These are phyloP conservation scores for Sclerotinia sclerotiorum DNA, from an alignment of 2,329 filamentous ascomycete species.

Conservation along the genomic window DNA sequence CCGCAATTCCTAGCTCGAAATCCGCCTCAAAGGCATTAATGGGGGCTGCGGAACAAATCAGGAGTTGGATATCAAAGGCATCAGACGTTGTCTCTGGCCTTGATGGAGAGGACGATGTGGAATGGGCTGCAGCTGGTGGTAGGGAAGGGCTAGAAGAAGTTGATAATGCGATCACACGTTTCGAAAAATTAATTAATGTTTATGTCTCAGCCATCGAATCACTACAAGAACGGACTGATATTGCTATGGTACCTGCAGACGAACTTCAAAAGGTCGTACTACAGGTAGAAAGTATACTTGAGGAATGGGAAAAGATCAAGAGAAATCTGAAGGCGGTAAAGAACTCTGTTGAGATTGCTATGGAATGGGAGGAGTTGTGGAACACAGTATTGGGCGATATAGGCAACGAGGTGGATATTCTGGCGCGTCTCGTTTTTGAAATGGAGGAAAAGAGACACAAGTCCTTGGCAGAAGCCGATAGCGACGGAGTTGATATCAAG, in stretches of 20 bases:
- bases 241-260: slow-evolving; percentile 65
- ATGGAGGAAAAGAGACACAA: slow-evolving; percentile 96
- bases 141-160: slow-evolving; percentile 75
- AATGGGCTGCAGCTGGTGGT: slow-evolving; percentile 91
- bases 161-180: slow-evolving; percentile 73
- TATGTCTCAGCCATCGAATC: slow-evolving; percentile 95
- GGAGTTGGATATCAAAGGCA: slow-evolving; percentile 90
- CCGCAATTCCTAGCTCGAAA: slow-evolving; percentile 79
- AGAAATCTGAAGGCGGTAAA: slow-evolving; percentile 76
- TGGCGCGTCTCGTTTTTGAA: slow-evolving; percentile 83
- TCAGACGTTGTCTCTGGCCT: slow-evolving; percentile 84
- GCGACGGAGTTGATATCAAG: slow-evolving; percentile 72
- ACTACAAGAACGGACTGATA: slow-evolving; percentile 76
- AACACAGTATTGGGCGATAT: slow-evolving; percentile 91
- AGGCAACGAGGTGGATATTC: slow-evolving; percentile 78
- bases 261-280: slow-evolving; percentile 74
- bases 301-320: slow-evolving; percentile 82
- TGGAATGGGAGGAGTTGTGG: slow-evolving; percentile 99
- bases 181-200: slow-evolving; percentile 85
- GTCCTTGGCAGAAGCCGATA: slow-evolving; percentile 61
- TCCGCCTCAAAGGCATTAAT: slow-evolving; percentile 81
- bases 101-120: slow-evolving; percentile 94
- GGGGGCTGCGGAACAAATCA: slow-evolving; percentile 87
- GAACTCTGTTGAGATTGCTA: slow-evolving; percentile 89
- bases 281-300: slow-evolving; percentile 86